Base-by-base conservation (phyloP, 2,329 filamentous ascomycete species). In the Leptoxyphium fumago region DNA sequence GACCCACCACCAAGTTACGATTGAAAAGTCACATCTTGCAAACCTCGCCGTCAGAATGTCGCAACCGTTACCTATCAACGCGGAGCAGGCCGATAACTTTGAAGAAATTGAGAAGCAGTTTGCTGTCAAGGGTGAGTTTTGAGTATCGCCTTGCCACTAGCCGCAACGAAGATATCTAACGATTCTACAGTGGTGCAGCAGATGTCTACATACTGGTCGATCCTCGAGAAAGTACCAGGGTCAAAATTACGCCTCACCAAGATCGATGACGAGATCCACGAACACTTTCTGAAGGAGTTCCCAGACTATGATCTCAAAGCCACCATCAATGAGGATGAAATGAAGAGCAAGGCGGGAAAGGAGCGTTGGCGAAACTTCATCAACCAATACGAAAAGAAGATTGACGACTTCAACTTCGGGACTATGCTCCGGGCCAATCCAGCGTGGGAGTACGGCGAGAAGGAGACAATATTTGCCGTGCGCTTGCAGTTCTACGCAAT, bases 321-420 rank as follows among this genome's bases (percentile, higher is more conserved):
- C 38, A 83, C 82, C 10, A 81, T 98, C 51, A 66, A 94, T 61
- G 91, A 98, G 69, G 82, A 94, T 54, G 73, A 84, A 55, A 95
- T 98, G 89, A 98, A 98, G 80, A 95, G 85, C 75, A 93, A 94
- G 70, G 67, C 71, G 11, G 89, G 89, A 61, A 98, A 98, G 72
- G 86, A 93, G 67, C 75, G 76, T 61, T 98, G 91, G 91, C 79
- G 91, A 57, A 84, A 82, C 52, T 98, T 95, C 69, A 83, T 95
- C 75, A 88, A 83, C 73, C 71, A 74, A 49, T 98, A 95, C 64
- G 87, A 96, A 69, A 88, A 94, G 66, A 89, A 77, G 66, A 72
- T 98, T n/a, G 82, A 91, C 50, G 93, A 98, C 66, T 98, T 80
- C 73, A 98, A 95, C 71, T 98, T 95, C 64, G 91, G 91, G 45